These are phyloP conservation scores for Aspergillus brasiliensis DNA, from an alignment of 2,329 filamentous ascomycete species.

Conservation along the genomic window DNA sequence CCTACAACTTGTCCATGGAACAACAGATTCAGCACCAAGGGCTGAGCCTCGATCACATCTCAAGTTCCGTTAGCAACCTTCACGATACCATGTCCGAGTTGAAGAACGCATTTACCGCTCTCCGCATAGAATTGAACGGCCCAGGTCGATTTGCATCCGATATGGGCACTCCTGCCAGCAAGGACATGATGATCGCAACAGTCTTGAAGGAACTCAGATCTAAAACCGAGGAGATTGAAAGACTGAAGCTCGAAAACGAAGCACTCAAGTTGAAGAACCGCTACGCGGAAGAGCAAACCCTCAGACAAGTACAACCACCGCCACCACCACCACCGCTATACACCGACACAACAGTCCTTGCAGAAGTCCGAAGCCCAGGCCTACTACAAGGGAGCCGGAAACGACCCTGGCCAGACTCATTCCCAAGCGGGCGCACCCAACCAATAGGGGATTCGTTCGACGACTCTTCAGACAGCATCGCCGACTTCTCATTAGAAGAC, in stretches of 20 bases:
- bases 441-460: conserved; percentile 37
- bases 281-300: conserved; percentile 34
- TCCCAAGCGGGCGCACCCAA: conserved; percentile 25
- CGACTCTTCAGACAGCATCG: conserved; percentile 32
- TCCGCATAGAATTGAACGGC: conserved; percentile 41
- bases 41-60: conserved; percentile 41
- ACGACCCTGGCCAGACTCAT: conserved; percentile 34
- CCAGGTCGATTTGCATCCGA: conserved; percentile 28
- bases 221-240: conserved; percentile 44
- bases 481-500: conserved; percentile 29
- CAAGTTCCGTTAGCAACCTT: conserved; percentile 40
- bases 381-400: conserved; percentile 38
- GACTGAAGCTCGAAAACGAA: conserved; percentile 41
- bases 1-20: conserved; percentile 28
- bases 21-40: conserved; percentile 42
- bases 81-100: conserved; percentile 45
- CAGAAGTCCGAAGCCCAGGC: conserved; percentile 37
- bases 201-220: conserved; percentile 42
- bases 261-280: conserved; percentile 40
- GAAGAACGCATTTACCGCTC: conserved; percentile 41
- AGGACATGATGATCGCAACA: conserved; percentile 40
- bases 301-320: conserved; percentile 12
- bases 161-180: conserved; percentile 18
- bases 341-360: conserved; percentile 19
- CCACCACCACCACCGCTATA: conserved; percentile 2